A percentile compares a stretch with the other conserved stretches of the same genome.
phyloP scores from a whole-genome alignment of 2,329 filamentous ascomycete species.

The Coniochaeta sp. region DNA sequence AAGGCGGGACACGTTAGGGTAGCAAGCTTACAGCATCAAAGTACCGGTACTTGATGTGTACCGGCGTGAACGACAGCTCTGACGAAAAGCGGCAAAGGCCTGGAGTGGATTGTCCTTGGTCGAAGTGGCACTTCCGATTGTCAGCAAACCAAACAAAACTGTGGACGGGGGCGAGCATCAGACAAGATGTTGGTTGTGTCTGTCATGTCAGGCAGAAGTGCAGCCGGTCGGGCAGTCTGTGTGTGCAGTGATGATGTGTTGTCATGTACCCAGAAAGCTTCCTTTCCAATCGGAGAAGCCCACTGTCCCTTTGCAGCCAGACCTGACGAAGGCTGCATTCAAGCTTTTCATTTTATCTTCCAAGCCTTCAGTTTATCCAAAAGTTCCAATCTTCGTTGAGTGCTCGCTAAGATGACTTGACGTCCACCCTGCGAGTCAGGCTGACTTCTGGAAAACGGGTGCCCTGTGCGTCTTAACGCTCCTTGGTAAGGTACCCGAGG shows the following conservation, averaged over 20 bases:
- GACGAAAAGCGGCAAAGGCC: neutral
- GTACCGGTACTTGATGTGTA: neutral
- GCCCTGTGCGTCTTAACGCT: neutral
- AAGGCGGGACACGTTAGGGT: neutral
- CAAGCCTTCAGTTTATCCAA: neutral
- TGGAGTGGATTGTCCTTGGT: slow-evolving; percentile 9
- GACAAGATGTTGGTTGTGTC: slow-evolving; percentile 3
- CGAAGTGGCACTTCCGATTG: slow-evolving; percentile 2
- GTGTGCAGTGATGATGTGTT: slow-evolving; percentile 32
- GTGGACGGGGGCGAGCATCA: neutral
- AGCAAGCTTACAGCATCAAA: neutral
- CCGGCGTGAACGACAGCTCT: neutral
- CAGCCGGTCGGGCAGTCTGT: slow-evolving; percentile 34
- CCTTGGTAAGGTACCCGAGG: neutral
- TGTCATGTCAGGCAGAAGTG: slow-evolving; percentile 38
- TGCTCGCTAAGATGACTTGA: neutral
- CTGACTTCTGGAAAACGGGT: neutral
- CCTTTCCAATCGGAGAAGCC: neutral
- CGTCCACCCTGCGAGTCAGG: neutral
- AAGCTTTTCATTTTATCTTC: neutral
- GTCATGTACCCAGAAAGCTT: slow-evolving; percentile 28
- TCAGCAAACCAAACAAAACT: neutral
- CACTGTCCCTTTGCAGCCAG: neutral
- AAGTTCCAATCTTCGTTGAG: neutral
- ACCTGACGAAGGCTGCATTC: neutral